Evolutionary conservation across 805 yeast genomes (phyloP), one percentile per base, ranked within the genome.

Genomic region (Sungouiozyma ichnusensis): DNA sequence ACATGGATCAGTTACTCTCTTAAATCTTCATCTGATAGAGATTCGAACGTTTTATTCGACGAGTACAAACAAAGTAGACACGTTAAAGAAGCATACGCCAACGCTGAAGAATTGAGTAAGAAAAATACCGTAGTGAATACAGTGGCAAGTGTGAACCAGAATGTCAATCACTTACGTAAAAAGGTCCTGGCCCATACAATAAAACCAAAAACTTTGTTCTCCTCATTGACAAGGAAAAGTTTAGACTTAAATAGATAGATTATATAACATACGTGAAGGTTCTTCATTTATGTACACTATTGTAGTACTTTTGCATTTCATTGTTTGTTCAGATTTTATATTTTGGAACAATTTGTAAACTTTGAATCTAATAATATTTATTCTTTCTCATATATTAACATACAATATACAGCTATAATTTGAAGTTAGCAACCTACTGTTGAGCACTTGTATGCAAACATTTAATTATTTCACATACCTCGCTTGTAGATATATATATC

Each of bases 21-120:
- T 32, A 57, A 58, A 17, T 55, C 64, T 2, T 48, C 56, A 1
- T 37, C 53, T 2, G 47, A 43, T 16, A 53, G 58, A 9, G 66
- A 64, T 46, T 58, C 47, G 32, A 63, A 55, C 39, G 60, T 43
- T 44, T 44, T 49, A 44, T 58, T 47, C 41, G 55, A 57, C 51
- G 55, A 76, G 55, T 59, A 64, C 69, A 49, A 66, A 65, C 58
- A 69, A 48, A 54, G 66, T 50, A 52, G 60, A 63, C 72, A 77
- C 46, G 87, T 81, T 2, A 65, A 73, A 24, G 76, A 72, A 42
- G 86, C 85, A 1, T 80, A 79, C 56, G 77, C 75, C 33, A 77
- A 79, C 51, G 82, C 84, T 1, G 67, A 74, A 5, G 75, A 62
- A 11, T 48, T 57, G 39, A 55, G 62, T 33, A 53, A 53, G 45